Base-by-base conservation (phyloP, 2,329 filamentous ascomycete species). In the Ascochyta clinopodiicola region DNA sequence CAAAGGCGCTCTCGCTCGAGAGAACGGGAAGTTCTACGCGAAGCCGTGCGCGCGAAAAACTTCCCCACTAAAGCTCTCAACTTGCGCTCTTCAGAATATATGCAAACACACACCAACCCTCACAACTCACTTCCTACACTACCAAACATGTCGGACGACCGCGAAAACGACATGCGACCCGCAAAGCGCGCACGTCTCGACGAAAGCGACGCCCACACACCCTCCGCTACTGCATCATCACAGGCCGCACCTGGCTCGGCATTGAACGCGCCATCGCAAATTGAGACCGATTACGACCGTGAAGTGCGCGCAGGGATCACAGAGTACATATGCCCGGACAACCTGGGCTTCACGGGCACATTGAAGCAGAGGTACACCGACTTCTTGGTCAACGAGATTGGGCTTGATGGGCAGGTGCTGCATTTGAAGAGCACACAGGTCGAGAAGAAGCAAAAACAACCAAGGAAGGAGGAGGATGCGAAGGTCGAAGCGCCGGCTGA, bases 351-450 rank as follows among this genome's bases (percentile, higher is more conserved):
- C 62, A 74, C 77, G 13, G 88, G 87, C 17, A 79, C 87, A 13
- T 67, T 91, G 67, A 91, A 91, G 79, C 86, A 89, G 70, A 82
- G 86, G 63, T 97, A 93, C 75, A 94, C 92, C 4, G 93, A 97
- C 74, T 97, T 97, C 68, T 81, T 95, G 64, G 93, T 97, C 66
- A 93, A 96, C 70, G 93, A 97, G 75, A 94, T 97, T 59, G 79
- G 84, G 19, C 86, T 88, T 27, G 85, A 89, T 68, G 92, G 92
- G 15, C 77, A 86, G 49, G 90, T 96, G 13, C 75, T 95, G 47
- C 91, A 94, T 74, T 79, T 97, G 44, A 81, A 76, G 53, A 83
- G 80, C 48, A 75, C 83, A 24, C 66, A 63, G 27, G 64, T 62
- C 9, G 59, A 59, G 44, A 59, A 56, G 44, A 64, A 60, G 51